These are phyloP conservation scores for Syzygium malaccense DNA, from an alignment of 441 rosid genomes.

Conservation along the genomic window DNA sequence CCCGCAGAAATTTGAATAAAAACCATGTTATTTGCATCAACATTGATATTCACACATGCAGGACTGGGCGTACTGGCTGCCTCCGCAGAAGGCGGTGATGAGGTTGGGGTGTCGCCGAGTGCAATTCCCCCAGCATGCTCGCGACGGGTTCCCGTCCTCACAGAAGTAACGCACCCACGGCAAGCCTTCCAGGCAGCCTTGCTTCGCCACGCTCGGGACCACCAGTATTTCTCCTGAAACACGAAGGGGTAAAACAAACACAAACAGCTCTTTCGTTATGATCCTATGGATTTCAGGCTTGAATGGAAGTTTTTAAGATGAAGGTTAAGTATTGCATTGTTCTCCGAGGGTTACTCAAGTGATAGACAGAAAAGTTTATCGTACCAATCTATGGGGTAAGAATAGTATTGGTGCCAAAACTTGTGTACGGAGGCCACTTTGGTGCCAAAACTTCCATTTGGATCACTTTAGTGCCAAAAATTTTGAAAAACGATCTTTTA, in stretches of 20 bases:
- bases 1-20: neutral
- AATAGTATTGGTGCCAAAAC: too few species aligned
- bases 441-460: too few species aligned
- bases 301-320: neutral
- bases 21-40: neutral
- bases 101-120: neutral
- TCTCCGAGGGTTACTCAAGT: neutral
- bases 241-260: fast-evolving
- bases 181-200: neutral
- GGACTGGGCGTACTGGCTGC: fast-evolving
- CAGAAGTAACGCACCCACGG: neutral
- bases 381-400: neutral
- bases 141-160: neutral
- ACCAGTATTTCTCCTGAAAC: neutral
- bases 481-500: too few species aligned
- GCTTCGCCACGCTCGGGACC: neutral
- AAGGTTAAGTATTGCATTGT: neutral
- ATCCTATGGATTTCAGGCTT: neutral
- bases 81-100: neutral
- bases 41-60: neutral
- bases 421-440: too few species aligned
- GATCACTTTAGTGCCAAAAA: too few species aligned
- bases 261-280: neutral
- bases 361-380: too few species aligned
- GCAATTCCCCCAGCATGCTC: neutral